phyloP scores from a whole-genome alignment of 352 stramenopile genomes.

The Pythium scleroteichum region DNA sequence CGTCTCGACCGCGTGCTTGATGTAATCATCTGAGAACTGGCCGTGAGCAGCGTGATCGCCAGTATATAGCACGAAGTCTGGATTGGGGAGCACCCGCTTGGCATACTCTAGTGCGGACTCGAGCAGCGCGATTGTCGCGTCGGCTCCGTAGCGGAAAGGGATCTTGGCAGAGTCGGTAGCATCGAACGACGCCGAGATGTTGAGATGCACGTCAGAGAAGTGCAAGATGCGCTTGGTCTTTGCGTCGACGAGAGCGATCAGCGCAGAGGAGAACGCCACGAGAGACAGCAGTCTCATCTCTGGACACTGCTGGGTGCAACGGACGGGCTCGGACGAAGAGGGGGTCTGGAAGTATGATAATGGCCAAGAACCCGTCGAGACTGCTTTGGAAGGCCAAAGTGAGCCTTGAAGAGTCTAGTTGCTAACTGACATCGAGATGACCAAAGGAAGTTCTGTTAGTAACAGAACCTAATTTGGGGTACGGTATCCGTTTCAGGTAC shows the following conservation, averaged over 20 bases:
- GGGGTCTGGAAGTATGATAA: not conserved
- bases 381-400: conserved; percentile 6
- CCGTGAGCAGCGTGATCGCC: conserved; percentile 78
- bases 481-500: too few species aligned
- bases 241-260: conserved; percentile 1
- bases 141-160: conserved; percentile 49
- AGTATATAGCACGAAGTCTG: conserved; percentile 81
- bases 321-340: not conserved
- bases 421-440: too few species aligned
- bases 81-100: conserved; percentile 47
- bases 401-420: conserved; percentile 10
- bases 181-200: conserved; percentile 57
- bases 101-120: conserved; percentile 72
- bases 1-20: conserved; percentile 57
- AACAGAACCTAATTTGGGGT: too few species aligned
- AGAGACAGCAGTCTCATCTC: conserved; percentile 19
- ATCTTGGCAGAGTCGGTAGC: conserved; percentile 35
- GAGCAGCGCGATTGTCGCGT: conserved; percentile 59
- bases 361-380: too few species aligned
- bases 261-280: not conserved
- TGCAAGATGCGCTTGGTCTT: conserved; percentile 63
- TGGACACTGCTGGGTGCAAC: not conserved
- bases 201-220: conserved; percentile 87
- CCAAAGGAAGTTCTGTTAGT: too few species aligned
- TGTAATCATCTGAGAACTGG: conserved; percentile 55